Evolutionary conservation across 2,329 filamentous ascomycete species (phyloP), one percentile per base, ranked within the genome.

Genomic region (Biscogniauxia marginata): DNA sequence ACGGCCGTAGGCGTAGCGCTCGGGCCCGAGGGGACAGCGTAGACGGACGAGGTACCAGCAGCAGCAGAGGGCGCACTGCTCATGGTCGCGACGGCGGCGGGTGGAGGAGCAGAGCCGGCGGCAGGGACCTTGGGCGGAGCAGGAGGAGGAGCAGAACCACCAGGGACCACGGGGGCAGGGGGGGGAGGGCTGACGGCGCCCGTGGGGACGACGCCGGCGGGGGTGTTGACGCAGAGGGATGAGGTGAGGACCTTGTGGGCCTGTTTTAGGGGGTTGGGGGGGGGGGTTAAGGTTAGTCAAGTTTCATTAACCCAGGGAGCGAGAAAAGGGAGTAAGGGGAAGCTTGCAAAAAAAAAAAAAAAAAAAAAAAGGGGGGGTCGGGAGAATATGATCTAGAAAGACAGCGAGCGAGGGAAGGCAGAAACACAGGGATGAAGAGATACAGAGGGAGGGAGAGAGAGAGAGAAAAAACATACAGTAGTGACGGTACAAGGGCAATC

Each of bases 401-500:
- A n/a, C n/a, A n/a, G n/a, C n/a, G n/a, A n/a, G 30, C 13, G 11
- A 8, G 30, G 30, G 7, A 16, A 39, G 30, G 9, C 13, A 39
- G 9, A 16, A 6, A 6, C 13, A 39, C 13, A 16, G 30, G 9
- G 7, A 39, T 5, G 9, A 3, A n/a, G 13, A n/a, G 5, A 11
- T 34, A 34, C 6, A 11, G 11, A 34, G 16, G 11, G 4, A 13
- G 4, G 22, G 24, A n/a, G 22, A 20, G 19, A 16, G 34, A 30
- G 13, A 53, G 21, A 7, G 11, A 19, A 20, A 49, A 46, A 46
- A 61, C 68, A 54, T 63, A 71, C 69, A 5, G 61, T 69, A 22
- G 68, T 66, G 44, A 73, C 59, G 46, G 79, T 81, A 75, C 80
- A 83, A 56, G 79, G 79, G 71, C 80, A 83, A 68, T 82, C 73